Conservation (phyloP, 176 grass and related monocot genomes). For the Canna indica region DNA sequence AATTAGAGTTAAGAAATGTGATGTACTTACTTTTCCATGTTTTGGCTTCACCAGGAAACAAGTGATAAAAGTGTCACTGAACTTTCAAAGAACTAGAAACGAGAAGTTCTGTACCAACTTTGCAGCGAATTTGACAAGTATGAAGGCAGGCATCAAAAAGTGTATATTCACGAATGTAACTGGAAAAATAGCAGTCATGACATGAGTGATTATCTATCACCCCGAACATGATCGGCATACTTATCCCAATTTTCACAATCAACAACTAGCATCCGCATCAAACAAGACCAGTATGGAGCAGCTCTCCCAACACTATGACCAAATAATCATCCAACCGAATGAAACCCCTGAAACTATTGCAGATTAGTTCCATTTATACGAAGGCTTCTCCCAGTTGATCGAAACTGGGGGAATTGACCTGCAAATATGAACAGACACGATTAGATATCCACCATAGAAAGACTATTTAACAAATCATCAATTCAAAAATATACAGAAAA, state of each 20-base stretch:
- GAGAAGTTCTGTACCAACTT: not conserved
- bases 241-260: not conserved
- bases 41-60: not conserved
- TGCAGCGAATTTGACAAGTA: not conserved
- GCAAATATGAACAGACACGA: not conserved
- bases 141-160: not conserved
- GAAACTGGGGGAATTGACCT: conserved; percentile 7
- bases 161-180: not conserved
- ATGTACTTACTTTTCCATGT: conserved; percentile 8
- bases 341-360: not conserved
- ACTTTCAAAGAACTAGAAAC: not conserved
- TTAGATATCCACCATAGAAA: not conserved
- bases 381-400: not conserved
- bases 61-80: not conserved
- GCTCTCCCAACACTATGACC: conserved; percentile 1
- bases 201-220: conserved; percentile 8
- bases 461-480: not conserved
- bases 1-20: not conserved
- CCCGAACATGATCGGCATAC: conserved; percentile 2
- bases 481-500: not conserved
- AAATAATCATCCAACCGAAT: not conserved
- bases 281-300: conserved; percentile 12
- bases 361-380: conserved; percentile 3
- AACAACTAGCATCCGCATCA: not conserved
- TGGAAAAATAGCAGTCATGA: not conserved